Percentiles rank a stretch among this genome's conserved stretches.
Evolutionary conservation across 2,329 filamentous ascomycete genomes (phyloP).

Genomic region (Westerdykella sp.): DNA sequence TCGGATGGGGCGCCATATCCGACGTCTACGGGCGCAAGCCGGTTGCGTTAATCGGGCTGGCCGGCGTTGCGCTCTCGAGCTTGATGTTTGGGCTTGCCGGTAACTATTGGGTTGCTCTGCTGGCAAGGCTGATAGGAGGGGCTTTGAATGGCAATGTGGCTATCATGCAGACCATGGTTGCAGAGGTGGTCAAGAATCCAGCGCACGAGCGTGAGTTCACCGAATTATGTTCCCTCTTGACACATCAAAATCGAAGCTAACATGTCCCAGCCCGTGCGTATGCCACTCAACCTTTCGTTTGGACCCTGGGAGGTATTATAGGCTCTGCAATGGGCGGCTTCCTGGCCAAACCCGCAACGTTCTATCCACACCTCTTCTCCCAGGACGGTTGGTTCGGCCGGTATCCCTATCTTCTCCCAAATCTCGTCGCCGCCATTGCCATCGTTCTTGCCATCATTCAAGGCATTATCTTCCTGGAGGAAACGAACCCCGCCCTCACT

Average conservation of each 20-base stretch:
- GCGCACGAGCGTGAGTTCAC: slow-evolving; percentile 72
- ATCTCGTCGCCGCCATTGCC: slow-evolving; percentile 71
- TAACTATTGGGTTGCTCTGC: slow-evolving; percentile 77
- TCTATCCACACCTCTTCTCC: slow-evolving; percentile 68
- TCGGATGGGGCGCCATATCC: slow-evolving; percentile 46
- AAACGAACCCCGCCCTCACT: slow-evolving; percentile 69
- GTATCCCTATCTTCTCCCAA: slow-evolving; percentile 85
- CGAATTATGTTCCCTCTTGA: not conserved
- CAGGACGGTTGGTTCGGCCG: slow-evolving; percentile 62
- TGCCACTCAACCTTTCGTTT: slow-evolving; percentile 88
- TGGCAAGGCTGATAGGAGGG: slow-evolving; percentile 71
- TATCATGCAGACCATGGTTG: slow-evolving; percentile 87
- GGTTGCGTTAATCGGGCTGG: slow-evolving; percentile 48
- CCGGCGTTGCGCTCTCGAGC: slow-evolving; percentile 77
- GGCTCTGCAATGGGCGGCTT: slow-evolving; percentile 80
- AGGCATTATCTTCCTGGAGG: slow-evolving; percentile 72
- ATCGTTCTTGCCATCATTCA: slow-evolving; percentile 73
- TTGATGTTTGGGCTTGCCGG: slow-evolving; percentile 73
- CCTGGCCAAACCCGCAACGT: slow-evolving; percentile 70
- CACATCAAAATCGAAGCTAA: slow-evolving; percentile 4
- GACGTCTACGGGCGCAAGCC: slow-evolving; percentile 38
- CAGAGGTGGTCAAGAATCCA: slow-evolving; percentile 81
- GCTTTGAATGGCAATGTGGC: slow-evolving; percentile 88
- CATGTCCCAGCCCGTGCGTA: slow-evolving; percentile 64
- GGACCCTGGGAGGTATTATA: slow-evolving; percentile 83